Percentiles rank a stretch among this genome's conserved stretches.
Conservation (phyloP, 2,329 filamentous ascomycete genomes). For the Remersonia thermophila region DNA sequence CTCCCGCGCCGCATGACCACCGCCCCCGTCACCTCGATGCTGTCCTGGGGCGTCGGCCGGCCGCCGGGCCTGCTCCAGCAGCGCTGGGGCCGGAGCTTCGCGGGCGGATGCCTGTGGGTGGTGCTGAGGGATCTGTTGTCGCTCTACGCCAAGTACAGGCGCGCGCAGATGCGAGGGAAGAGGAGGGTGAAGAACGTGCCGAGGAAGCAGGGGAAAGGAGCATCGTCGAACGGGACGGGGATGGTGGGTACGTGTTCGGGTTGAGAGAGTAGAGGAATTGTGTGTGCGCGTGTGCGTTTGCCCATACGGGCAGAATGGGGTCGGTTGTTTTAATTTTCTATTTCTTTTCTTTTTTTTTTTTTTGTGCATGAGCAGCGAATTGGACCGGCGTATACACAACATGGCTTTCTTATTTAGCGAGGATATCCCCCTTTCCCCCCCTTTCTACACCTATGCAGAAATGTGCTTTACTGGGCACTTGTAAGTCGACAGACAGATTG, state of each 20-base stretch:
- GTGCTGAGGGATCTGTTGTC: constrained; percentile 59
- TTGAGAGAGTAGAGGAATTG: not conserved
- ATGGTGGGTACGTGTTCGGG: not conserved
- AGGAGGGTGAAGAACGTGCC: constrained; percentile 12
- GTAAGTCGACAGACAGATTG: too few relatives aligned
- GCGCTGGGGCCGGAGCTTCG: constrained; percentile 77
- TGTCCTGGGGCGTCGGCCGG: constrained; percentile 1
- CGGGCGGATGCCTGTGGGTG: constrained; percentile 81
- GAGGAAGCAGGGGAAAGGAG: not conserved
- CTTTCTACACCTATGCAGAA: too few relatives aligned
- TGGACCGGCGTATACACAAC: too few relatives aligned
- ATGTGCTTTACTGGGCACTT: too few relatives aligned
- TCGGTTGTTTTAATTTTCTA: too few relatives aligned
- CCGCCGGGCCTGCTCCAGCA: constrained; percentile 60
- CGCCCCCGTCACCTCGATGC: too few relatives aligned
- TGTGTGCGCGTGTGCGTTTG: too few relatives aligned
- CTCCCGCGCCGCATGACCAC: constrained; percentile 25
- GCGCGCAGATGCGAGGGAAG: constrained; percentile 35
- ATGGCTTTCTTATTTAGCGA: too few relatives aligned
- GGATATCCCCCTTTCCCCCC: too few relatives aligned
- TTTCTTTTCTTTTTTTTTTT: too few relatives aligned
- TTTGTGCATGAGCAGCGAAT: too few relatives aligned
- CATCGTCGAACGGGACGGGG: not conserved
- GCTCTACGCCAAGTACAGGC: constrained; percentile 52
- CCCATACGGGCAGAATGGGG: too few relatives aligned